Base-by-base conservation (phyloP, 106 monocot species). In the Agapanthus africanus region DNA sequence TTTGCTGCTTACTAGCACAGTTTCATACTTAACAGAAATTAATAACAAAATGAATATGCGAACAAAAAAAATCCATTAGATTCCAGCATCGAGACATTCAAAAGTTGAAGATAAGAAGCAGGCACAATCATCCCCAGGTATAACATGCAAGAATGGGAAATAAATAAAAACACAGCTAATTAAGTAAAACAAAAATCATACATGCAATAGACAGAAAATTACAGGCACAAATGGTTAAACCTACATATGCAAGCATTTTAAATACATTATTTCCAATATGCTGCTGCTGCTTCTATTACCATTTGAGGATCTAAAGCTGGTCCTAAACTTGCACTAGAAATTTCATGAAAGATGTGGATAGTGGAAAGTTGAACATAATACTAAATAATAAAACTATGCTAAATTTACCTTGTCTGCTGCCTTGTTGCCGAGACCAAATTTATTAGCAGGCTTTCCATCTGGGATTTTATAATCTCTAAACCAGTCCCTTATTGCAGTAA, bases 381-480 rank as follows among this genome's bases (percentile, higher is more conserved):
- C n/a, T n/a, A n/a, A n/a, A n/a, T n/a, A n/a, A n/a, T n/a, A n/a
- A n/a, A n/a, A n/a, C n/a, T n/a, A n/a, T n/a, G n/a, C n/a, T n/a
- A n/a, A n/a, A n/a, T n/a, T n/a, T 76, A 92, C 92, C 97, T 97
- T 92, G 80, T 67, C 69, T 42, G 79, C 88, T n/a, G 97, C 80
- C 54, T 89, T 92, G 79, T 90, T 97, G 8, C 89, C 92, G 35
- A 97, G 87, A 65, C 97, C 97, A 79, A 97, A 97, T 47, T 82
- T 75, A 80, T 97, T 97, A 65, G 97, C 89, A 71, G 92, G 92
- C 57, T 97, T 97, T 59, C 97, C 97, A 82, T 97, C 97, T 52
- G 97, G 92, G 64, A 90, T 97, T 74, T 97, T 97, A 86, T 97
- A 92, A 73, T 97, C 97, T 78, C 97, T 86, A 59, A 97, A 97